phyloP scores from a whole-genome alignment of 2,329 filamentous ascomycete species.

The Trichoderma lentiforme region DNA sequence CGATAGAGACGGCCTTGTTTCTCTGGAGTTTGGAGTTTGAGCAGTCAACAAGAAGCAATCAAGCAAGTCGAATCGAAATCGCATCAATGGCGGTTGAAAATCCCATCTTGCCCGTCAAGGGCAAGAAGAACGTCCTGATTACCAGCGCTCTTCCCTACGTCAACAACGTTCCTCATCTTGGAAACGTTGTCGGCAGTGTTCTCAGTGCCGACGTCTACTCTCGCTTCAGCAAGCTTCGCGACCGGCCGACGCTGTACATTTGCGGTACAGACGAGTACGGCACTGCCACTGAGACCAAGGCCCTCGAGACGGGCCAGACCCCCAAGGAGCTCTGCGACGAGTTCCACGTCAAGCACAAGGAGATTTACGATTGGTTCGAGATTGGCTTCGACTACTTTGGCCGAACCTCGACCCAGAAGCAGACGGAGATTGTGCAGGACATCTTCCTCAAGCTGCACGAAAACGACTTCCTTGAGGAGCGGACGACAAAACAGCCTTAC shows the following conservation, averaged over 20 bases:
- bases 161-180: slow-evolving; percentile 76
- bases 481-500: slow-evolving; percentile 84
- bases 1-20: neutral
- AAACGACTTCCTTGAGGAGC: slow-evolving; percentile 84
- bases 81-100: slow-evolving; percentile 17
- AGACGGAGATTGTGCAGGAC: slow-evolving; percentile 89
- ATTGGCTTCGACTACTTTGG: slow-evolving; percentile 95
- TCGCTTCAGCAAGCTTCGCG: slow-evolving; percentile 75
- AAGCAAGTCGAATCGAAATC: neutral
- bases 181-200: slow-evolving; percentile 84
- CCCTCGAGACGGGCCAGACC: slow-evolving; percentile 79
- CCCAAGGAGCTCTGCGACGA: slow-evolving; percentile 86
- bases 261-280: slow-evolving; percentile 89
- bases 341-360: slow-evolving; percentile 85
- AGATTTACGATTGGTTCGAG: slow-evolving; percentile 94
- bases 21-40: slow-evolving; percentile 1
- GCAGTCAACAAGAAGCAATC: neutral
- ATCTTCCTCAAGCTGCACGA: slow-evolving; percentile 86
- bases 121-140: slow-evolving; percentile 83
- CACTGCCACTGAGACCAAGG: slow-evolving; percentile 93
- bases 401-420: slow-evolving; percentile 81
- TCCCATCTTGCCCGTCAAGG: slow-evolving; percentile 61
- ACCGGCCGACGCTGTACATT: slow-evolving; percentile 75
- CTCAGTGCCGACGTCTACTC: slow-evolving; percentile 86
- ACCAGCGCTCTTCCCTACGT: slow-evolving; percentile 86